Evolutionary conservation across 495 filamentous ascomycete species (phyloP).

Genomic region (Xylaria curta): DNA sequence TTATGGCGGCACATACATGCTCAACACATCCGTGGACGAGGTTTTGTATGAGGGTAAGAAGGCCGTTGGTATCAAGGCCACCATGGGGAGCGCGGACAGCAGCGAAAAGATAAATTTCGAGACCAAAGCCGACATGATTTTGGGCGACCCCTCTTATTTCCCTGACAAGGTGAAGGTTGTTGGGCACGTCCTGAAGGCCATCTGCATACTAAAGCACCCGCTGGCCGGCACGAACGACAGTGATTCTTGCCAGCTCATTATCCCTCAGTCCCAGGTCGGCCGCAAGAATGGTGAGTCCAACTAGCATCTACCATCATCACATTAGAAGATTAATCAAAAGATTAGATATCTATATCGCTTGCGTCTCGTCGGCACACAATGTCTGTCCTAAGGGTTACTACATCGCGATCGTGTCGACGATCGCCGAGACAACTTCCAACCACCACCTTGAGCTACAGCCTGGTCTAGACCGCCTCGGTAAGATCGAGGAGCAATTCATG

Average conservation of each 20-base stretch:
- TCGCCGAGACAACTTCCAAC: constrained; percentile 89
- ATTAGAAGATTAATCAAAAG: not conserved
- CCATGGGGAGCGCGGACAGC: constrained; percentile 83
- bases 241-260: constrained; percentile 95
- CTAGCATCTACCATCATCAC: not conserved
- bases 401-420: constrained; percentile 97
- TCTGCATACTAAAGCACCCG: constrained; percentile 98
- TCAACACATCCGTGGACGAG: constrained; percentile 93
- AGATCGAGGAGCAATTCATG: constrained; percentile 98
- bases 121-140: constrained; percentile 93
- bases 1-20: constrained; percentile 98
- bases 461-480: constrained; percentile 90
- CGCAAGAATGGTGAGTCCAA: constrained; percentile 81
- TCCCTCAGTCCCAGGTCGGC: constrained; percentile 95
- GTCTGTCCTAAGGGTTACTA: constrained; percentile 99
- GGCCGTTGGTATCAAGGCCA: constrained; percentile 93
- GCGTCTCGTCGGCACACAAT: constrained; percentile 95
- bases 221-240: constrained; percentile 80
- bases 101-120: constrained; percentile 81
- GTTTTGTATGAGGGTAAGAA: constrained; percentile 80
- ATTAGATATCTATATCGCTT: constrained; percentile 95
- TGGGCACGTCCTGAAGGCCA: constrained; percentile 91
- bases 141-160: constrained; percentile 98
- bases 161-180: constrained; percentile 82
- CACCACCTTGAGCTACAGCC: constrained; percentile 94